Percentiles rank a stretch among this genome's conserved stretches.
Evolutionary conservation across 345 rosid genomes (phyloP).

Genomic region (Raphanus sativus): DNA sequence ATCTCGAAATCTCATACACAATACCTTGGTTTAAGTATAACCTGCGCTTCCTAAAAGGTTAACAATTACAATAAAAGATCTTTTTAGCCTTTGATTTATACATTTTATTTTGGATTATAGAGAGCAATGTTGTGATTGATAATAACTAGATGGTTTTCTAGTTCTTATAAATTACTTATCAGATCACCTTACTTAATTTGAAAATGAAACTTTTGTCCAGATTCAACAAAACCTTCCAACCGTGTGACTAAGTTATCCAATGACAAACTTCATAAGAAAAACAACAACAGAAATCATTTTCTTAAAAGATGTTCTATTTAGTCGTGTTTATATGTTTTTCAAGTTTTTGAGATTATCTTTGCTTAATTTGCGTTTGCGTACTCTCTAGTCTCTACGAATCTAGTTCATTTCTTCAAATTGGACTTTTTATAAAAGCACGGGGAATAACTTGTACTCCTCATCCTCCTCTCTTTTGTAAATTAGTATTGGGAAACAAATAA

Average conservation of each 20-base stretch:
- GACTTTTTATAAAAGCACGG: constrained; percentile 8
- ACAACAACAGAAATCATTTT: neutral
- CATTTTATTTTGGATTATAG: neutral
- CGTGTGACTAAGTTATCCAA: neutral
- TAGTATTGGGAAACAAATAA: neutral
- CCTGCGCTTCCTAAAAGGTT: neutral
- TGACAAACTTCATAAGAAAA: neutral
- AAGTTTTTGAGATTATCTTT: neutral
- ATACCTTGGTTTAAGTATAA: constrained; percentile 25
- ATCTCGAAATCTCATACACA: constrained; percentile 1
- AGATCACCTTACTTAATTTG: neutral
- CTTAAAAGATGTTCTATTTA: neutral
- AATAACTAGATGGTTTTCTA: neutral
- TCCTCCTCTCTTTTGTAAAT: neutral
- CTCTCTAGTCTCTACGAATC: neutral
- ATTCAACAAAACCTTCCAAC: neutral
- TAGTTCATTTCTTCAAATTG: constrained; percentile 9
- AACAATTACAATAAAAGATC: neutral
- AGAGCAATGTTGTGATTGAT: neutral
- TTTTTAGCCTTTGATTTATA: constrained; percentile 2
- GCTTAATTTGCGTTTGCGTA: neutral
- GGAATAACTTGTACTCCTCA: constrained; percentile 9
- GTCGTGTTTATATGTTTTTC: neutral
- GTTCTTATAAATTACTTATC: neutral
- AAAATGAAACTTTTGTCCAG: neutral